Evolutionary conservation across 1,139 yeast genomes (phyloP), one percentile per base, ranked within the genome.

Genomic region (Pichia sp.): DNA sequence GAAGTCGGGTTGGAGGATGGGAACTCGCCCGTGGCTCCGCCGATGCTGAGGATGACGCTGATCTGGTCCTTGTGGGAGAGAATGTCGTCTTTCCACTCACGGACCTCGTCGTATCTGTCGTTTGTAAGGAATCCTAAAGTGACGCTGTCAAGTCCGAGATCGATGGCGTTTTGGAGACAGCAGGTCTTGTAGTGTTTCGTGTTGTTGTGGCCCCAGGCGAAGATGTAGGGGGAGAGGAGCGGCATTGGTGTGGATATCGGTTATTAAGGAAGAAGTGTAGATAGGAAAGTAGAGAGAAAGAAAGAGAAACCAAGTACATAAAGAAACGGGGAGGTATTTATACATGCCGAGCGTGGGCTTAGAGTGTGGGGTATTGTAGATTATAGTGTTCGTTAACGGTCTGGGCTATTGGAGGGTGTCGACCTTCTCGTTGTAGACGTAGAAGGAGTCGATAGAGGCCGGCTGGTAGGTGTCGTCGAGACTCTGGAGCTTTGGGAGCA

Each of bases 21-120:
- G 39, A 59, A 60, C 8, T 45, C 46, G 2, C 65, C 63, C 12
- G 38, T 22, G 11, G 65, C 64, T 6, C 66, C 66, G 8, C 65
- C 66, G 28, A 62, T 53, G 2, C 65, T 60, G 8, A 61, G 40
- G 12, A 48, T 54, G 18, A 59, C 56, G 5, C 49, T 34, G 8
- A 52, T 19, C 10, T 34, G 41, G 17, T 20, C 37, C 47, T 21
- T 32, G 53, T 47, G 30, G 52, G 57, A 8, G 41, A 24, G 19
- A 4, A 46, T 42, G 21, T 48, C 48, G 12, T 47, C 36, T 22
- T 34, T 9, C 64, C 65, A 36, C 40, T 44, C 36, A 19, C 33
- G 44, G 28, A 62, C 51, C 34, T 61, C 65, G 3, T 55, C 54
- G 34, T 42, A 60, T 24, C 57, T 46, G 28, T 55, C 59, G 30